Conservation (phyloP, 1,284 basidiomycete genomes). For the Marasmius tenuissimus region DNA sequence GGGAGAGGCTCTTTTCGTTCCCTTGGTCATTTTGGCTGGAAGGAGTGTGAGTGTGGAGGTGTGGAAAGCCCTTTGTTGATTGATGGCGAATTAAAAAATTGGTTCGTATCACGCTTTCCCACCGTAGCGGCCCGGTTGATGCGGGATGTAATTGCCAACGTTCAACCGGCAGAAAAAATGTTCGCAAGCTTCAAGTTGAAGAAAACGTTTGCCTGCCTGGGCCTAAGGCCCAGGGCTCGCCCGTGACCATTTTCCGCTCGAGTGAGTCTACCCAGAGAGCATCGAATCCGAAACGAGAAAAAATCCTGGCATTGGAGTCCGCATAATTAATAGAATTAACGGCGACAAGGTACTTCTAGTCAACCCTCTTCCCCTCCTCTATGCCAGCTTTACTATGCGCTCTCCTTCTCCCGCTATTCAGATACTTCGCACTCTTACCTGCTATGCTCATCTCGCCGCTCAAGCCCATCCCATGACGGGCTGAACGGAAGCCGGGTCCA, state of each 20-base stretch:
- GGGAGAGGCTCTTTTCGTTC: conserved; percentile 74
- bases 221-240: no score
- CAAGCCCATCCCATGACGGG: conserved; percentile 75
- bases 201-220: no score
- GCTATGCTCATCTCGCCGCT: conserved; percentile 34
- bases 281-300: no score
- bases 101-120: background rate
- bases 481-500: conserved; percentile 84
- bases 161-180: no score
- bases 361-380: conserved; percentile 64
- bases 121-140: no score
- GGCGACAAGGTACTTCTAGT: conserved; percentile 35
- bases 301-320: background rate
- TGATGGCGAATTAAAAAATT: background rate
- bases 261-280: no score
- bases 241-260: no score
- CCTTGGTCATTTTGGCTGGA: conserved; percentile 37
- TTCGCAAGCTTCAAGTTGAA: no score
- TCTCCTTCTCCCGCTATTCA: conserved; percentile 25
- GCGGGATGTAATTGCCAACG: no score
- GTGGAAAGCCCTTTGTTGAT: conserved; percentile 8
- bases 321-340: background rate
- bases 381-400: conserved; percentile 28
- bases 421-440: conserved; percentile 34
- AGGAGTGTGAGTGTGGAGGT: conserved; percentile 17